Evolutionary conservation across 2,329 filamentous ascomycete genomes (phyloP).

Genomic region (Talaromyces piceae): DNA sequence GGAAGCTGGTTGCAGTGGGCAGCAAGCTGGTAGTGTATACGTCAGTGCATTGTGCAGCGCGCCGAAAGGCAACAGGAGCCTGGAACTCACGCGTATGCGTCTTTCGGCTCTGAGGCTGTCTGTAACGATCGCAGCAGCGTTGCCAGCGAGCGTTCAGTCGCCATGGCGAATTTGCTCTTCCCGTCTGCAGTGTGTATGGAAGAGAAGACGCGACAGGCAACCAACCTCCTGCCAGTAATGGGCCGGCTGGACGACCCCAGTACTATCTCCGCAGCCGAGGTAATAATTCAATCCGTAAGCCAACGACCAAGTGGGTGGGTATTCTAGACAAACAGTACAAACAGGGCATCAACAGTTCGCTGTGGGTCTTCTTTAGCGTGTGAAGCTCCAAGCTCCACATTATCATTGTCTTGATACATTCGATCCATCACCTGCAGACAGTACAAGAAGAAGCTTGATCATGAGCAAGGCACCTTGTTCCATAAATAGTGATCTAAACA

Average conservation of each 20-base stretch:
- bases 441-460: not conserved
- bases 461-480: not conserved
- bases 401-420: too few relatives aligned
- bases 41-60: slow-evolving; percentile 7
- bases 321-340: not conserved
- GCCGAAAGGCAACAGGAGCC: not conserved
- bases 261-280: slow-evolving; percentile 3
- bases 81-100: slow-evolving; percentile 49
- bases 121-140: slow-evolving; percentile 55
- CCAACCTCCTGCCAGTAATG: not conserved
- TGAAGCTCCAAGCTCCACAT: too few relatives aligned
- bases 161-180: slow-evolving; percentile 39
- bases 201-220: not conserved
- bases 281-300: not conserved
- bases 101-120: slow-evolving; percentile 50
- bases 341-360: not conserved
- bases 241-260: not conserved
- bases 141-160: slow-evolving; percentile 53
- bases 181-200: not conserved
- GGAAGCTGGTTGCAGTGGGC: slow-evolving; percentile 42
- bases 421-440: not conserved
- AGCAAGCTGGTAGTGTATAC: slow-evolving; percentile 39
- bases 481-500: not conserved
- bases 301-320: not conserved
- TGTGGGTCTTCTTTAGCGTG: not conserved